Evolutionary conservation across 768 basidiomycete species (phyloP).

Genomic region (Suillus decipiens): DNA sequence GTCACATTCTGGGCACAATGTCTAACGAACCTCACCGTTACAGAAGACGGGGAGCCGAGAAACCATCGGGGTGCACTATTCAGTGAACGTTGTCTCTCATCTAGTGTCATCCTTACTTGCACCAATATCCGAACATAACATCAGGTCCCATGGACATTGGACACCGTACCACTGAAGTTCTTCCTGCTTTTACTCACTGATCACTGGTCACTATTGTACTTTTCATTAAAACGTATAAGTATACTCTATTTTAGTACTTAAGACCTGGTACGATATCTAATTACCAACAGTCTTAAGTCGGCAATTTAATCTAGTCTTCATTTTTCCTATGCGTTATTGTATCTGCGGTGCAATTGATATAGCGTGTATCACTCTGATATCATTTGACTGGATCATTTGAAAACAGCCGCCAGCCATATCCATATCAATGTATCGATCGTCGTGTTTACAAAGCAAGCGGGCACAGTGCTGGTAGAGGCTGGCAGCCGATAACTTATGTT

Average conservation of each 20-base stretch:
- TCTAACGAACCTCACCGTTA: constrained; percentile 20
- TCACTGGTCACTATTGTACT: not conserved
- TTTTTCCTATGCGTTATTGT: not conserved
- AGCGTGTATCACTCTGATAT: not conserved
- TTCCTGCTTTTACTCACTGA: not conserved
- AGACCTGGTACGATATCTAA: not conserved
- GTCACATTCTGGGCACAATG: constrained; percentile 14
- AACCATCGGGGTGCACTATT: constrained; percentile 25
- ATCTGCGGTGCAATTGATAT: not conserved
- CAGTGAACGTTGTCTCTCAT: constrained; percentile 20
- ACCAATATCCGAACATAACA: not conserved
- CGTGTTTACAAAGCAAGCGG: not conserved
- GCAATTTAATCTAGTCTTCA: not conserved
- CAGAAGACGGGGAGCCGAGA: constrained; percentile 33
- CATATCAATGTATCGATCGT: not conserved
- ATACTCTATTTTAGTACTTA: constrained; percentile 3
- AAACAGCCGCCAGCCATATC: not conserved
- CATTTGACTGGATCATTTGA: too few species aligned
- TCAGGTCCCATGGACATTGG: constrained; percentile 1
- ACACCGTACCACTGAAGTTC: not conserved
- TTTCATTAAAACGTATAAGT: not conserved
- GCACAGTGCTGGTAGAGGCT: not conserved
- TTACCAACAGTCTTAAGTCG: not conserved
- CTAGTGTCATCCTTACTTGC: not conserved
- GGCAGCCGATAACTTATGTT: not conserved